phyloP scores from a whole-genome alignment of 2,329 filamentous ascomycete species.

The Helotiales sp. region DNA sequence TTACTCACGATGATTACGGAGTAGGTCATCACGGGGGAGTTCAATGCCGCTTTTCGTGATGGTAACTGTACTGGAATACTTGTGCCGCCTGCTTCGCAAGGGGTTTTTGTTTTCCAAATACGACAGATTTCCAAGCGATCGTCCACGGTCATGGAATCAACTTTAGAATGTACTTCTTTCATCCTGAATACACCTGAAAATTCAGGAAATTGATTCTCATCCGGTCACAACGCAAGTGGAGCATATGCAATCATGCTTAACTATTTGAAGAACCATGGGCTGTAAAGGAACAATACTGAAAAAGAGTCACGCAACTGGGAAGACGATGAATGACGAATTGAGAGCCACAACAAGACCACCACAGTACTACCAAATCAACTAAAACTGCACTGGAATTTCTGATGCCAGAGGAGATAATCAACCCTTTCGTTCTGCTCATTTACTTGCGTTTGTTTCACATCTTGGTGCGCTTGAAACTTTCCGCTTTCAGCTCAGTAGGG shows the following conservation, averaged over 20 bases:
- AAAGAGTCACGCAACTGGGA: neutral
- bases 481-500: neutral
- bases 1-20: constrained; percentile 2
- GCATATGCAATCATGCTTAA: constrained; percentile 23
- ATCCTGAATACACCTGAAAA: neutral
- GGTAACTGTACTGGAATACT: constrained; percentile 36
- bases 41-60: constrained; percentile 34
- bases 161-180: neutral
- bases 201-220: neutral
- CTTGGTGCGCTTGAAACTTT: neutral
- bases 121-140: constrained; percentile 20
- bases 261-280: constrained; percentile 19
- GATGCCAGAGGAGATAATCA: neutral
- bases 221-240: constrained; percentile 21
- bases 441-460: neutral
- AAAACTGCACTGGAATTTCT: neutral
- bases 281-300: neutral
- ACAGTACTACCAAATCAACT: too few relatives aligned
- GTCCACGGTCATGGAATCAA: constrained; percentile 40
- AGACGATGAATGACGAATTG: neutral
- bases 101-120: constrained; percentile 17
- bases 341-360: too few relatives aligned
- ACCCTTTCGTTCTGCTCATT: neutral
- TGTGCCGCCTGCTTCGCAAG: constrained; percentile 28
- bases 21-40: constrained; percentile 34